Evolutionary conservation across 257 asterid genomes (phyloP), one percentile per base, ranked within the genome.

Genomic region (Solanum etuberosum): DNA sequence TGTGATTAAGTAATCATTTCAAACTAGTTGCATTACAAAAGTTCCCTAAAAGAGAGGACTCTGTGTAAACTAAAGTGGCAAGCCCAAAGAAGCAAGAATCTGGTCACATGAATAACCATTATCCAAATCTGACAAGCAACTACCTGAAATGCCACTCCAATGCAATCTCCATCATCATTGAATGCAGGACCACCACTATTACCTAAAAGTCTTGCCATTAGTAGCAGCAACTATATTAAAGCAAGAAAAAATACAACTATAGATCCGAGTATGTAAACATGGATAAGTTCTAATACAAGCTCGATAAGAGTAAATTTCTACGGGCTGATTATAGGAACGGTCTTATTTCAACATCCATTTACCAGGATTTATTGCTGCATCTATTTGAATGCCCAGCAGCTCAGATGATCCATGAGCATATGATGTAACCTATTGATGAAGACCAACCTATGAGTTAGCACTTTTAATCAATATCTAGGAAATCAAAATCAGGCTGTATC

Each of bases 171-270:
- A 85, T 89, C 88, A 83, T 94, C 98, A 84, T 97, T 97, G 93
- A 97, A 97, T 76, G 99, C 99, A 85, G 99, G 99, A 83, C 99
- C 98, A 5, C 99, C 99, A 86, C 99, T 97, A 89, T 97, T 97
- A 91, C 99, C 98, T 97, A 84, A 85, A 91, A 83, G 63, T 42
- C 35, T 83, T 84, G 87, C 87, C 84, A 84, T 76, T 81, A 88
- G 86, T 88, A 89, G 90, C 68, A 84, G 86, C 51, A 78, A 89
- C 43, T 80, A 71, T 25, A 31, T 32, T 20, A 59, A 67, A 48
- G 57, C 18, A 83, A 80, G 83, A 85, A 74, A 85, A 46, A 71
- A 20, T 29, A 70, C 13, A 40, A 27, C 35, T 18, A 76, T 48
- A 32, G 31, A 51, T 73, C 25, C 16, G 11, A 61, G 88, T 38